phyloP scores from a whole-genome alignment of 148 eudicot genomes.

The Salicornia ramosissima region DNA sequence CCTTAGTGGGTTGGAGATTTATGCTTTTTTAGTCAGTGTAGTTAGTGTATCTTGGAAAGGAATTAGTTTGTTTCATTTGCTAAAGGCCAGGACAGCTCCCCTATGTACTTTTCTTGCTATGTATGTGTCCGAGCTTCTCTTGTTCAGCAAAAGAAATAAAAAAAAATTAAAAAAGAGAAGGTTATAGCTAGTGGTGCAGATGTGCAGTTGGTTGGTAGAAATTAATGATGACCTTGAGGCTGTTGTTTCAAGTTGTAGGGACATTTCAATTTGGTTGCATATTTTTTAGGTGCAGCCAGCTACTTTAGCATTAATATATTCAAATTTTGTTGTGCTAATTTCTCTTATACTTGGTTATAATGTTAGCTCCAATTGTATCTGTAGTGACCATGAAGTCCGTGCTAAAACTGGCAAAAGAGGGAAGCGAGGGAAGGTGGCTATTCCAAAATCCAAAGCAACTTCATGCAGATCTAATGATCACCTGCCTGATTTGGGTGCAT shows the following conservation, averaged over 20 bases:
- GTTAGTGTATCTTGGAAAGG: neutral
- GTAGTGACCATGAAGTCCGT: constrained; percentile 46
- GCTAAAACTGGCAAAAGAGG: constrained; percentile 50
- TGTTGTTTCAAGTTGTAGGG: neutral
- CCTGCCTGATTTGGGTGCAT: constrained; percentile 71
- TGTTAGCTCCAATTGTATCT: constrained; percentile 6
- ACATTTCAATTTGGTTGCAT: neutral
- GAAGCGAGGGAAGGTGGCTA: constrained; percentile 61
- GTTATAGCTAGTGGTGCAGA: neutral
- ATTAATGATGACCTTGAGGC: neutral
- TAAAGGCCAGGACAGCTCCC: neutral
- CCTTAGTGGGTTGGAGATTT: neutral
- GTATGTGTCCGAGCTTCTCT: neutral
- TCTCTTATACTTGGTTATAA: neutral
- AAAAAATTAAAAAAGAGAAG: neutral
- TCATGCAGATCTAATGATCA: constrained; percentile 35
- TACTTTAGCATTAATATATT: neutral
- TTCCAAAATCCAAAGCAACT: constrained; percentile 21
- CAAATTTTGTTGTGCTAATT: neutral
- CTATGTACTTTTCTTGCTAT: neutral
- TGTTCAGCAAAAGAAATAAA: too few relatives aligned
- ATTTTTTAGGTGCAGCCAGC: neutral
- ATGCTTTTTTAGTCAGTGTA: neutral
- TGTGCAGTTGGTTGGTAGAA: neutral
- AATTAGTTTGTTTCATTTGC: neutral